Base-by-base conservation (phyloP, 768 basidiomycete genomes). In the Hygrophoropsis aurantiaca region DNA sequence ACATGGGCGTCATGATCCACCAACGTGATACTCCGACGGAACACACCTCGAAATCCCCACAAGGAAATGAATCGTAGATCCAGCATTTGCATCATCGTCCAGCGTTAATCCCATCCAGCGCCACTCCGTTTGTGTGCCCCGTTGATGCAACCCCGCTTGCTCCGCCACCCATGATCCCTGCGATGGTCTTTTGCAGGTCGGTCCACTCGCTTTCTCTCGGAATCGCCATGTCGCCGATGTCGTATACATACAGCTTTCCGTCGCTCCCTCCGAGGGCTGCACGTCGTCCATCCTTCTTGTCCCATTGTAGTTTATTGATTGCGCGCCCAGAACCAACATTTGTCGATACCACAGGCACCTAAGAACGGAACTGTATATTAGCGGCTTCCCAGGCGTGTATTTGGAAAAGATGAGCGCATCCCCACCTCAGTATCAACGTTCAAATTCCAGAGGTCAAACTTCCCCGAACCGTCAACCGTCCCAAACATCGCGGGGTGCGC, bases 391-490 rank as follows among this genome's bases (percentile, higher is more conserved):
- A 23, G n/a, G n/a, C 19, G 9, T 9, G 19, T 19, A 44, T 35
- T 15, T 23, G 21, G 23, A 35, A 11, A 21, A 11, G 46, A 25
- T 39, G 23, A 21, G 13, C 42, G 23, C 8, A 21, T 10, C 11
- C 16, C 30, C 24, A 94, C 95, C 82, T 99, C 97, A 4, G 90
- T 92, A 56, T 98, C 95, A n/a, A 77, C 72, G 65, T 98, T 99
- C 62, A 99, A 66, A 66, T 99, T 98, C 97, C 97, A 99, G 32
- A 99, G 61, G 59, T 97, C 92, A 65, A 99, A 97, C 65, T 87
- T 89, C 20, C 94, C 97, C 2, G 90, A 87, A 2, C 97, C 97
- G 62, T 98, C 94, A 2, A 91, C 97, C 4, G 84, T 84, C 18
- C 90, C 94, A 64, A 98, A 99, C 39, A 94, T 52, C 1, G 95